A percentile compares a stretch with the other conserved stretches of the same genome.
phyloP scores from a whole-genome alignment of 176 grass and related monocot genomes.

The Lolium rigidum region DNA sequence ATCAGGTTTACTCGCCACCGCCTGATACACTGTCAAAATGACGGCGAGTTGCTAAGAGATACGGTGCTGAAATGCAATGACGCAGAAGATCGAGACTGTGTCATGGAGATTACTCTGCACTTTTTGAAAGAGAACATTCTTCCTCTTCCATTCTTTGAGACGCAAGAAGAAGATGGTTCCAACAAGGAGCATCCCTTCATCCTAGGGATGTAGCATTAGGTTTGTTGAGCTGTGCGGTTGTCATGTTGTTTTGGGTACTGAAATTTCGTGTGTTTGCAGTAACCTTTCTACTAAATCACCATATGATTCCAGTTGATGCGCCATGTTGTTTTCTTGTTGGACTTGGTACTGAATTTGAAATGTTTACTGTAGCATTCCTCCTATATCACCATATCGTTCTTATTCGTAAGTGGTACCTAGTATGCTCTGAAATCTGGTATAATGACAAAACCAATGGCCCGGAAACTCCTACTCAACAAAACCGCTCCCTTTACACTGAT shows the following conservation, averaged over 20 bases:
- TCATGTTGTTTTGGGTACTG: not conserved
- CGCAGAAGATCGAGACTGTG: not conserved
- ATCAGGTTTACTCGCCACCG: not conserved
- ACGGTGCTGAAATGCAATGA: not conserved
- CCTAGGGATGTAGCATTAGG: not conserved
- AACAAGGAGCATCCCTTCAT: not conserved
- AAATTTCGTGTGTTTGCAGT: not conserved
- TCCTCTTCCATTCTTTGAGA: not conserved
- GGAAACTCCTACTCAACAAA: too few species aligned
- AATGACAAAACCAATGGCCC: too few species aligned
- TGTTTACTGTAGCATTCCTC: not conserved
- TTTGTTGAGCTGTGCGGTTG: not conserved
- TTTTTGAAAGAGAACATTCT: not conserved
- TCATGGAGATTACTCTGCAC: not conserved
- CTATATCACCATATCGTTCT: not conserved
- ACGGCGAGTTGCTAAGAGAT: not conserved
- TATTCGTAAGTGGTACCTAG: too few species aligned
- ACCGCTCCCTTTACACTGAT: too few species aligned
- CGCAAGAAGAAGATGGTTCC: not conserved
- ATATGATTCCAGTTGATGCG: too few species aligned
- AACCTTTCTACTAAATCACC: not conserved
- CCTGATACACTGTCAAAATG: not conserved
- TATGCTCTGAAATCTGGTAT: too few species aligned
- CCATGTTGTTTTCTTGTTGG: too few species aligned
- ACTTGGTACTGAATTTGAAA: too few species aligned